Base-by-base conservation (phyloP, 192 early-diverging fungal species). In the Polychytrium aggregatum region DNA sequence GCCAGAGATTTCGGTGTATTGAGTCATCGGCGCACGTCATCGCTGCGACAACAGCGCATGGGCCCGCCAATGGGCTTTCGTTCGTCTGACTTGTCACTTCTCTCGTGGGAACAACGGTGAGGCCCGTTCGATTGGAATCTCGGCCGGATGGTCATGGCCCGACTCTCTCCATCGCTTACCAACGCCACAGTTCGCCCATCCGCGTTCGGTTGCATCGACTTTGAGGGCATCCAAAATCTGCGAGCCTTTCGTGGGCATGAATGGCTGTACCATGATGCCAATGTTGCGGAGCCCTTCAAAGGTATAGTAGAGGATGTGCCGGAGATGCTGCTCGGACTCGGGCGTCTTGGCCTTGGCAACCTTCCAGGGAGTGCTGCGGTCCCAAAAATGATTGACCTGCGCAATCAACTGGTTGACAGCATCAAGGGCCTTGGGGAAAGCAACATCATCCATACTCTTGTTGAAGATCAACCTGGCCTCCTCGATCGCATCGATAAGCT, bases 211-310 rank as follows among this genome's bases (percentile, higher is more conserved):
- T 14, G 16, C 42, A 4, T 59, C 41, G 6, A 92, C 68, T 4
- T 63, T 70, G 9, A 97, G 48, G 16, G 67, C 64, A 46, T 84
- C 71, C 48, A 97, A 60, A 37, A 97, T 59, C 37, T 52, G 48
- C 0, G 48, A 50, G 36, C 79, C 69, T 57, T 88, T 92, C 1
- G 62, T 59, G 7, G 94, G 94, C 81, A 95, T 88, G 17, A 92
- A 74, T 5, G 88, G 86, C 54, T 84, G 82, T 38, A 95, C 61
- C 33, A 92, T 55, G 26, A 94, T 65, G 13, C 67, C 82, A 2
- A 82, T 69, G 22, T 88, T 41, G 9, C 92, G 76, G 25, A 78
- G 72, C 0, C 87, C 69, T 59, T 93, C 90, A 33, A 84, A 62
- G 3, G 84, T 63, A 44, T 82, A 74, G 67, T 80, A 87, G 26